Evolutionary conservation across 805 yeast species (phyloP).

Genomic region (Huiozyma sinensis): DNA sequence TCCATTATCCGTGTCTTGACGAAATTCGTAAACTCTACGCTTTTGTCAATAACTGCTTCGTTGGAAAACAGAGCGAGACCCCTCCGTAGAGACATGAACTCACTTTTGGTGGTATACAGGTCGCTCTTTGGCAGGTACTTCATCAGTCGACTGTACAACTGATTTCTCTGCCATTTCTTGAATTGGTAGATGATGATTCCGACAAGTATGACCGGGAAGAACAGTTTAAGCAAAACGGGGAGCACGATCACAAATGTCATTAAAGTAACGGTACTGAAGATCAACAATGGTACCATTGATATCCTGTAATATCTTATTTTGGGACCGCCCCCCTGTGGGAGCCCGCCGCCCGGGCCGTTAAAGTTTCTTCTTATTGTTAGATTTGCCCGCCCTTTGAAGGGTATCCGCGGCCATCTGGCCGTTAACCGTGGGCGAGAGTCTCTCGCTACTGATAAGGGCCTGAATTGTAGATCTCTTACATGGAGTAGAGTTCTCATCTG

Average conservation of each 20-base stretch:
- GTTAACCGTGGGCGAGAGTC: no score
- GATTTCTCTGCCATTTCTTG: constrained; percentile 14
- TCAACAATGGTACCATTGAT: constrained; percentile 6
- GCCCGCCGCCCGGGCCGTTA: no score
- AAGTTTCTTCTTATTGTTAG: no score
- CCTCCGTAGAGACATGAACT: constrained; percentile 3
- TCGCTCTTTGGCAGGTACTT: constrained; percentile 9
- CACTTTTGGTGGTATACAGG: constrained; percentile 10
- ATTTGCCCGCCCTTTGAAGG: no score
- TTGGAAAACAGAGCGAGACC: not conserved
- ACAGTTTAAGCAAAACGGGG: constrained; percentile 10
- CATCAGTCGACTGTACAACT: constrained; percentile 9
- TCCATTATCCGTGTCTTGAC: constrained; percentile 15
- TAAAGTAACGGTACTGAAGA: constrained; percentile 7
- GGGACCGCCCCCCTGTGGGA: not conserved
- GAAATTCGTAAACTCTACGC: constrained; percentile 7
- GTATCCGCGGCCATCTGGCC: no score
- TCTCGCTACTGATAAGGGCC: no score
- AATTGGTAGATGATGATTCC: constrained; percentile 17
- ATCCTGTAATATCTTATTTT: constrained; percentile 6
- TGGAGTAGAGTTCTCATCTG: no score
- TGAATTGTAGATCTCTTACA: no score
- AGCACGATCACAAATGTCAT: constrained; percentile 5
- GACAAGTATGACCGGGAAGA: constrained; percentile 17
- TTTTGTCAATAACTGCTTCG: not conserved